Base-by-base conservation (phyloP, 805 yeast species). In the Starmerella potacharoeniae region DNA sequence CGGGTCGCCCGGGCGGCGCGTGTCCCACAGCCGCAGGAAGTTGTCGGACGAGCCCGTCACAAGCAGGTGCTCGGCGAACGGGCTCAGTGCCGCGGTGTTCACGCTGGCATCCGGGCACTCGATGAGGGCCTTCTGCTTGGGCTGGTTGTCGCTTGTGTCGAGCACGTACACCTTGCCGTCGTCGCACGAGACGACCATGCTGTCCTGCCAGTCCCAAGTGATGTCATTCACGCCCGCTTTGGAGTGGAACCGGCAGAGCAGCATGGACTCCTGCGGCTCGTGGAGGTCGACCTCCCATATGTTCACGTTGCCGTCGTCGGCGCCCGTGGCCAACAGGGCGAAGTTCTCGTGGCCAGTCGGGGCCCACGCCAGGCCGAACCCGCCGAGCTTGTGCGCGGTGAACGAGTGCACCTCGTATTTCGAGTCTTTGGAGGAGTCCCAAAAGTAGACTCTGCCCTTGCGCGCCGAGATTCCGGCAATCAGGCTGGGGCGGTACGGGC, bases 361-460 rank as follows among this genome's bases (percentile, higher is more conserved):
- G 76, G 71, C 52, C 95, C 95, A 88, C 56, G 83, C 84, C 49
- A 88, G 70, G 1, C 86, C 87, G 65, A 76, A 81, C 1, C 95
- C 95, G 61, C 83, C 86, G 51, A 71, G 74, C 13, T 73, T 69
- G 69, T 87, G 95, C 22, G 22, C 22, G 22, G 22, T 22, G 22
- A 22, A 22, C 22, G 22, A 22, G 22, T 22, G 22, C 22, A 22
- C 22, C 22, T 22, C 22, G 22, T 22, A 22, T 22, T 22, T 22
- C 22, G 22, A 22, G 22, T 22, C 22, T 22, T 22, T 22, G 14
- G 41, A 14, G 14, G 34, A 11, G 31, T 54, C 22, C 56, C 45
- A 58, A 36, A 57, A 4, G 30, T 40, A 49, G 14, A 60, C 45
- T 8, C 30, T 31, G 37, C 62, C 62, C 22, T 35, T 10, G 13